Percentiles rank a stretch among this genome's conserved stretches.
These are phyloP conservation scores for Cyclotella distinguenda DNA, from an alignment of 108 stramenopile species.

Conservation along the genomic window DNA sequence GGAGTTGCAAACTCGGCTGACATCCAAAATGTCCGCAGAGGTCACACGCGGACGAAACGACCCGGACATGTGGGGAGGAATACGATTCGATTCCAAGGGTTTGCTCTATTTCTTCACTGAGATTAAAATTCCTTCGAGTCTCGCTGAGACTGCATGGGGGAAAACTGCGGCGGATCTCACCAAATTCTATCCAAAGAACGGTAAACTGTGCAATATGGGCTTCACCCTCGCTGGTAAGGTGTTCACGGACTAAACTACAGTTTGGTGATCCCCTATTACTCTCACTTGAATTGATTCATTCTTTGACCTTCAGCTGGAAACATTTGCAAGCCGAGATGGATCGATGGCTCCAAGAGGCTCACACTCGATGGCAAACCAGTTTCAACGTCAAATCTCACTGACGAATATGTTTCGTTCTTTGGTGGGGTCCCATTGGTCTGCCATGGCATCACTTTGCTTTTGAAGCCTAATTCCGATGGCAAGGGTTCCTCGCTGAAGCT, in stretches of 20 bases:
- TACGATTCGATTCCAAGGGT: conserved; percentile 30
- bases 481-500: conserved; percentile 15
- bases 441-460: conserved; percentile 52
- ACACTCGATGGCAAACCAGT: conserved; percentile 37
- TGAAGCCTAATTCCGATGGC: conserved; percentile 29
- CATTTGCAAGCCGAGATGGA: conserved; percentile 25
- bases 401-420: conserved; percentile 25
- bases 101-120: conserved; percentile 34
- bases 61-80: background rate
- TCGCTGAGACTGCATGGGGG: conserved; percentile 20
- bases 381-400: conserved; percentile 13
- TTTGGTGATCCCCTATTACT: background rate
- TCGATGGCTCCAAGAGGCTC: conserved; percentile 6
- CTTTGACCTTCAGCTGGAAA: conserved; percentile 34
- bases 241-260: background rate
- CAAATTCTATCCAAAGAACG: conserved; percentile 37
- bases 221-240: conserved; percentile 35
- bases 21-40: background rate
- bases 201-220: conserved; percentile 46
- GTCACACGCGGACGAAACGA: background rate
- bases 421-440: conserved; percentile 76
- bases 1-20: conserved; percentile 12
- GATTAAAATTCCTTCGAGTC: conserved; percentile 30
- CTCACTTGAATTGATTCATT: background rate
- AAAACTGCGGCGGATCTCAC: conserved; percentile 13